A percentile compares a stretch with the other conserved stretches of the same genome.
Conservation (phyloP, 1,284 basidiomycete genomes). For the Puccinia novopanici region DNA sequence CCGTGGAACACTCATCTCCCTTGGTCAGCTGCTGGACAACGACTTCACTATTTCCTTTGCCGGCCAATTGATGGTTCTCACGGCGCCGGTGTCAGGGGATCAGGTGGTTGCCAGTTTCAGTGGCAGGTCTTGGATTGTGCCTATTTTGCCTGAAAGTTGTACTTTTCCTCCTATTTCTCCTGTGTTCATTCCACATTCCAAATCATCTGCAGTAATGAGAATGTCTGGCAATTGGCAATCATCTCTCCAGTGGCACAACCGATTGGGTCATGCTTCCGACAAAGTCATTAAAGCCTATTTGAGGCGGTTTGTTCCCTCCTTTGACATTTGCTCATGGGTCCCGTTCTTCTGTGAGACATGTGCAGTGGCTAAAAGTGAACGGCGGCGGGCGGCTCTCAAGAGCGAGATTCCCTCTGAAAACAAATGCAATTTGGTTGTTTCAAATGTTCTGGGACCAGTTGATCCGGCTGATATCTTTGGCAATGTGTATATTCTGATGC, state of each 20-base stretch:
- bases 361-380: too few relatives aligned
- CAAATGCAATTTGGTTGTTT: neutral
- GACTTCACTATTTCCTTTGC: neutral
- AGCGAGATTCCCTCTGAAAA: too few relatives aligned
- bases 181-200: neutral
- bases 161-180: neutral
- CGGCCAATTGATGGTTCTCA: neutral
- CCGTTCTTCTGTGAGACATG: too few relatives aligned
- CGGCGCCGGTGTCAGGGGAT: neutral
- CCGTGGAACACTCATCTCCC: neutral
- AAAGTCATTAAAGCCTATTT: too few relatives aligned
- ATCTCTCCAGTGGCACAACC: too few relatives aligned
- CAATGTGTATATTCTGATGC: neutral
- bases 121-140: neutral
- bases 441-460: conserved; percentile 7
- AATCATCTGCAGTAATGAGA: neutral
- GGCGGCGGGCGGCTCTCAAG: too few relatives aligned
- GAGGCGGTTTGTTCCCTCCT: too few relatives aligned
- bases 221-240: neutral
- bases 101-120: neutral
- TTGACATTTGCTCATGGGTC: too few relatives aligned
- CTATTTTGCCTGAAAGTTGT: neutral
- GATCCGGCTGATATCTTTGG: conserved; percentile 10
- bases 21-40: neutral
- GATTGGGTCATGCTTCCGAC: too few relatives aligned